phyloP scores from a whole-genome alignment of 306 rosid species.

The Fagus crenata region DNA sequence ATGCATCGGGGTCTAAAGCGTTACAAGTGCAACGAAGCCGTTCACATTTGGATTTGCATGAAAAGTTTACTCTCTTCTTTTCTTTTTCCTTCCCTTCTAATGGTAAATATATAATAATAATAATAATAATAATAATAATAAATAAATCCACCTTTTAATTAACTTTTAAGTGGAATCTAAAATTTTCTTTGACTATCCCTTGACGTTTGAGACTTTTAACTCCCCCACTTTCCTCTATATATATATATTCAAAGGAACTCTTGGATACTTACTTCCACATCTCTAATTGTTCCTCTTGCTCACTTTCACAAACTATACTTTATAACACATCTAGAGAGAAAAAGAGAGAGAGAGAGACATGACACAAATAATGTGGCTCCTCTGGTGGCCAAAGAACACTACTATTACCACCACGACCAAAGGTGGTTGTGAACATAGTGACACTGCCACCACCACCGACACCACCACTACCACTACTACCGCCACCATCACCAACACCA shows the following conservation, averaged over 20 bases:
- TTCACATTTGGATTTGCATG: background rate
- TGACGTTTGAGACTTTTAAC: too few relatives aligned
- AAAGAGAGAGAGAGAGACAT: background rate
- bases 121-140: too few relatives aligned
- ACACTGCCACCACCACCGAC: constrained; percentile 23
- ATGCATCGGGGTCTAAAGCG: too few relatives aligned
- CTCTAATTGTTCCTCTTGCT: background rate
- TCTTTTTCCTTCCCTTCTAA: too few relatives aligned
- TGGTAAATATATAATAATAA: too few relatives aligned
- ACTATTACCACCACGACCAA: background rate
- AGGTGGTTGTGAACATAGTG: background rate
- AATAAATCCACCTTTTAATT: too few relatives aligned
- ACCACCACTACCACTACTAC: constrained; percentile 2
- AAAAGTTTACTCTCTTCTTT: background rate
- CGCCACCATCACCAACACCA: background rate
- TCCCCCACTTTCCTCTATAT: background rate
- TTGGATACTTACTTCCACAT: background rate
- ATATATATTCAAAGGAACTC: background rate
- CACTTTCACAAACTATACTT: background rate
- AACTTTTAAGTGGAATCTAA: too few relatives aligned
- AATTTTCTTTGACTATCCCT: too few relatives aligned
- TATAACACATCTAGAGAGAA: background rate
- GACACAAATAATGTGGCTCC: constrained; percentile 2
- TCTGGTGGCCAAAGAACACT: constrained; percentile 15
- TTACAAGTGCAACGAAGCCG: too few relatives aligned